These are phyloP conservation scores for Exophiala viscosa DNA, from an alignment of 2,329 filamentous ascomycete genomes.

Conservation along the genomic window DNA sequence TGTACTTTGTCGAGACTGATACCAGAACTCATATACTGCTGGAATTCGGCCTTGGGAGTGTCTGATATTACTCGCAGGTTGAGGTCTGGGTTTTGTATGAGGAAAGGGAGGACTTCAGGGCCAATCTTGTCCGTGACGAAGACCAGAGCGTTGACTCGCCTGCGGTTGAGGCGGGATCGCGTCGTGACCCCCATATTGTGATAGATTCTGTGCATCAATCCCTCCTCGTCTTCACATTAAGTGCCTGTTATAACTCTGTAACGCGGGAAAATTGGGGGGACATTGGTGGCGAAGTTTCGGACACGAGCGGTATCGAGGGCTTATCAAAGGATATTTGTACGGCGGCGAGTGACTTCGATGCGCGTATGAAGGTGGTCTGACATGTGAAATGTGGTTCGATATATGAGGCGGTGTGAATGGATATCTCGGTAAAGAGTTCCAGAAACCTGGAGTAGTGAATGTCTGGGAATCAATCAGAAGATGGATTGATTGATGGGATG, in stretches of 20 bases:
- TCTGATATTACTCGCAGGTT: conserved; percentile 27
- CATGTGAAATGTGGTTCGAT: too few relatives aligned
- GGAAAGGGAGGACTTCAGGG: conserved; percentile 27
- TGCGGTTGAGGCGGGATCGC: conserved; percentile 11
- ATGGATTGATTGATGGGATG: too few relatives aligned
- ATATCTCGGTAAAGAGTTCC: too few relatives aligned
- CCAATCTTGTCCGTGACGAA: conserved; percentile 27
- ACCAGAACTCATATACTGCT: conserved; percentile 18
- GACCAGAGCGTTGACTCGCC: conserved; percentile 26
- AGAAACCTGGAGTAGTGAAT: too few relatives aligned
- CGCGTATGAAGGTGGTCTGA: too few relatives aligned
- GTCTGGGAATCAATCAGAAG: neutral
- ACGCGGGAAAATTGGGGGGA: neutral
- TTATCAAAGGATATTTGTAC: neutral
- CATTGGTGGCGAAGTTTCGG: conserved; percentile 8
- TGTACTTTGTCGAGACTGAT: conserved; percentile 20
- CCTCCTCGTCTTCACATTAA: neutral
- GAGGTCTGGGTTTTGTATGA: conserved; percentile 25
- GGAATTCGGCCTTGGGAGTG: conserved; percentile 23
- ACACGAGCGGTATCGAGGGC: neutral
- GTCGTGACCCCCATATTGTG: conserved; percentile 8
- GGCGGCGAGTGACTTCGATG: neutral
- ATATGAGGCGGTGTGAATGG: too few relatives aligned
- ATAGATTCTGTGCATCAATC: neutral
- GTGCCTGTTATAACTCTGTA: neutral